Conservation (phyloP, 805 yeast genomes). For the Ogataea populi-albae region DNA sequence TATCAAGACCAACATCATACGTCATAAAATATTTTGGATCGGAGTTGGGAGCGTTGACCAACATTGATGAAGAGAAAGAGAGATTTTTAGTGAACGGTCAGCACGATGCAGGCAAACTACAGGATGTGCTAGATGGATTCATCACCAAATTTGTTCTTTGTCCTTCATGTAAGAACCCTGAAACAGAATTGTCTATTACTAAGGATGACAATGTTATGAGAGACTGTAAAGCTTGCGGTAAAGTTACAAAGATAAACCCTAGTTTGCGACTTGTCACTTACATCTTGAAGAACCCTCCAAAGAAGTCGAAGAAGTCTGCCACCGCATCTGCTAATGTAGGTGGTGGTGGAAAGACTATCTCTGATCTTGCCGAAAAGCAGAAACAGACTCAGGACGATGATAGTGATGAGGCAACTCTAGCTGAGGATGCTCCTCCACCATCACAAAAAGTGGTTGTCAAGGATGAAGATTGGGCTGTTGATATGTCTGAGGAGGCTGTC, state of each 20-base stretch:
- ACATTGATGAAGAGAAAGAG: constrained; percentile 73
- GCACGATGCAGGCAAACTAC: constrained; percentile 85
- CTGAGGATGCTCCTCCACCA: constrained; percentile 52
- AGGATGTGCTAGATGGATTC: constrained; percentile 92
- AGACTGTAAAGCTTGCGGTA: constrained; percentile 99
- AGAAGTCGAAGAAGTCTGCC: constrained; percentile 73
- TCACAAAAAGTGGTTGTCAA: constrained; percentile 64
- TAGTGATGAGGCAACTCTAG: constrained; percentile 33
- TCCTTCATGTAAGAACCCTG: constrained; percentile 95
- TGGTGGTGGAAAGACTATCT: constrained; percentile 80
- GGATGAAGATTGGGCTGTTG: constrained; percentile 97
- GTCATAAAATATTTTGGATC: constrained; percentile 93
- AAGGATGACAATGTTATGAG: constrained; percentile 73
- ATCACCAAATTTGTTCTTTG: constrained; percentile 90
- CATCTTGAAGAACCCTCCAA: constrained; percentile 87
- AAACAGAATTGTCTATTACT: constrained; percentile 83
- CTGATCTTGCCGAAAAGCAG: constrained; percentile 67
- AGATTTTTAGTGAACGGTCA: constrained; percentile 92
- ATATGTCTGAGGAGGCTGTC: constrained; percentile 94
- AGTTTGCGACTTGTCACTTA: constrained; percentile 84
- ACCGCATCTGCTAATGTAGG: constrained; percentile 87
- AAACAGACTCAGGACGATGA: constrained; percentile 35
- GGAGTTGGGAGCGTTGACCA: constrained; percentile 96
- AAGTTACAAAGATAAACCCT: constrained; percentile 76
- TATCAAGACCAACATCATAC: constrained; percentile 89